phyloP scores from a whole-genome alignment of 1,139 yeast genomes.

The Meyerozyma smithsonii region DNA sequence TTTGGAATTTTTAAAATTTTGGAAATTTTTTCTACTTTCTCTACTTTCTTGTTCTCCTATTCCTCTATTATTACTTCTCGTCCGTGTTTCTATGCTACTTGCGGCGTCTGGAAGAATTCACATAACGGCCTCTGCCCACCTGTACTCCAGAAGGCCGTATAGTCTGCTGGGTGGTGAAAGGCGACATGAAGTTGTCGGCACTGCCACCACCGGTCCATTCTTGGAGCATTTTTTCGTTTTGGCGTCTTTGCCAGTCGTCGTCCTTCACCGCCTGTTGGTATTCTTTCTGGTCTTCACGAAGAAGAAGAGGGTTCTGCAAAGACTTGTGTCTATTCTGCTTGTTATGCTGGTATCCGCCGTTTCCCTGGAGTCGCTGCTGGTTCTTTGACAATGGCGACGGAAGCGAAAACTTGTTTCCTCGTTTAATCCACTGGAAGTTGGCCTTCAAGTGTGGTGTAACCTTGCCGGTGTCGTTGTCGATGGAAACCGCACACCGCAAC shows the following conservation, averaged over 20 bases:
- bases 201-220: constrained; percentile 95
- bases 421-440: constrained; percentile 89
- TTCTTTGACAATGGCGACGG: constrained; percentile 70
- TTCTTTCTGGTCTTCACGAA: constrained; percentile 93
- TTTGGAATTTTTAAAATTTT: too few species aligned
- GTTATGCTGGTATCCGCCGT: constrained; percentile 69
- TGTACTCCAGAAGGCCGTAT: constrained; percentile 64
- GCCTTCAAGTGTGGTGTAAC: constrained; percentile 86
- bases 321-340: constrained; percentile 54
- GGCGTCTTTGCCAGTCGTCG: constrained; percentile 82
- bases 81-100: constrained; percentile 15
- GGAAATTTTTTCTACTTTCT: too few species aligned
- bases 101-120: constrained; percentile 55
- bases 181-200: constrained; percentile 87
- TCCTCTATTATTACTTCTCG: too few species aligned
- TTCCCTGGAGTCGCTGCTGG: constrained; percentile 57
- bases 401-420: constrained; percentile 78
- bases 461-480: constrained; percentile 73
- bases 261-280: constrained; percentile 83
- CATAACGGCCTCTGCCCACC: constrained; percentile 80
- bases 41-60: too few species aligned
- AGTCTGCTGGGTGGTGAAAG: constrained; percentile 67
- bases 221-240: constrained; percentile 77
- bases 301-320: constrained; percentile 48
- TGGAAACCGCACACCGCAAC: constrained; percentile 84